Base-by-base conservation (phyloP, 306 rosid species). In the Coriaria nepalensis region DNA sequence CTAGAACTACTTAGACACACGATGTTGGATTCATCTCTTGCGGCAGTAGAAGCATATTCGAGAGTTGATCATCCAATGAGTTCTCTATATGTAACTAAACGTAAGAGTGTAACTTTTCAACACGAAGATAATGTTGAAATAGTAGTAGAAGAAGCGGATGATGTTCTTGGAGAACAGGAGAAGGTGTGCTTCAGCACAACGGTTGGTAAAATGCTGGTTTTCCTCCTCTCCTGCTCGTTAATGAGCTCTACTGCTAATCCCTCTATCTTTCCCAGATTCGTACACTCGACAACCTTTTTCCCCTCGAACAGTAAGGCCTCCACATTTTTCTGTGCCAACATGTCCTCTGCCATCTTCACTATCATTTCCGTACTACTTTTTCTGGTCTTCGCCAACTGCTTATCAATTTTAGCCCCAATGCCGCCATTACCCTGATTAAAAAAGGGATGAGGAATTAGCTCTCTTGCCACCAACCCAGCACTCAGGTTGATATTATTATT, bases 151-250 rank as follows among this genome's bases (percentile, higher is more conserved):
- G 29, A 20, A 20, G 93, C 95, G 1, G 90, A 84, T 10, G 97
- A 84, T 45, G 95, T 84, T 63, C 96, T 83, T 14, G 90, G 83
- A 0, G 97, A 80, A 0, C 77, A 80, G 0, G 86, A 75, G 6
- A 82, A 81, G 0, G 73, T 64, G 13, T 77, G 81, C 71, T 81
- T 88, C 72, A 88, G 62, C 14, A 70, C 63, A 11, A 88, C 93
- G 2, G 60, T 74, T 0, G 90, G 87, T 8, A 88, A 58, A 45
- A 81, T 47, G 69, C 84, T 70, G 6, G 56, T 81, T 54, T 81
- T 83, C 56, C 97, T 74, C 53, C 93, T 78, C 52, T 81, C 92
- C 52, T 81, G 56, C 9, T 88, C 97, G 37, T 79, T 81, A 1
- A 83, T 68, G 12, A 88, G 63, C 40, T 81, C 90, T 14, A 78